phyloP scores from a whole-genome alignment of 495 filamentous ascomycete genomes.

The Penicillium chermesinum region DNA sequence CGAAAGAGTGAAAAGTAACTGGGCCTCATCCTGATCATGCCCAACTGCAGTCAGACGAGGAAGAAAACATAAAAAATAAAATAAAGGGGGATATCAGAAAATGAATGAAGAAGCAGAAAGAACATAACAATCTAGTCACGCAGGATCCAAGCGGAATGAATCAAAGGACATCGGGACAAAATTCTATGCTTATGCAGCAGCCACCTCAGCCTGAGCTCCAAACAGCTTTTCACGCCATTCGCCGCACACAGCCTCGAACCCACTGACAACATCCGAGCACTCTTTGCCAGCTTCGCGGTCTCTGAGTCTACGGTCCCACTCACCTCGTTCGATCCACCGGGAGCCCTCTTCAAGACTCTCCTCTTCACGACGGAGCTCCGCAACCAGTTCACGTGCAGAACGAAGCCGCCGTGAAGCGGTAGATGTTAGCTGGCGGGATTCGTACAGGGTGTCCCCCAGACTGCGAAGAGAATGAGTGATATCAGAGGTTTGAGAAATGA shows the following conservation, averaged over 20 bases:
- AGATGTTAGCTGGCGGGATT: slow-evolving; percentile 81
- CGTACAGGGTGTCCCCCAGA: slow-evolving; percentile 88
- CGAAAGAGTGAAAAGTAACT: neutral
- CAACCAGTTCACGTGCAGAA: slow-evolving; percentile 71
- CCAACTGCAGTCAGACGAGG: neutral
- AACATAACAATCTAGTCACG: slow-evolving; percentile 16
- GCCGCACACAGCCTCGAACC: slow-evolving; percentile 82
- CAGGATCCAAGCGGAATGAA: neutral
- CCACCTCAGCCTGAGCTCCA: slow-evolving; percentile 32
- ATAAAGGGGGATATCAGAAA: slow-evolving; percentile 26
- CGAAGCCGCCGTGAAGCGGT: slow-evolving; percentile 71
- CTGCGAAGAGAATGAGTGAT: slow-evolving; percentile 74
- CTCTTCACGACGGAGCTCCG: slow-evolving; percentile 75
- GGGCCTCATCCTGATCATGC: neutral
- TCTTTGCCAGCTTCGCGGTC: slow-evolving; percentile 72
- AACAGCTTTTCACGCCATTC: slow-evolving; percentile 56
- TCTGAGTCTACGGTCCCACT: slow-evolving; percentile 71
- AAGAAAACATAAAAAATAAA: slow-evolving; percentile 7
- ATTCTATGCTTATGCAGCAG: slow-evolving; percentile 26
- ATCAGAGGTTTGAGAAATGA: slow-evolving; percentile 60
- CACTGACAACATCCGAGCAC: slow-evolving; percentile 80
- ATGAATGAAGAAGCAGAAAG: slow-evolving; percentile 7
- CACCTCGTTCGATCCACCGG: slow-evolving; percentile 70
- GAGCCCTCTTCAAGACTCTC: slow-evolving; percentile 76
- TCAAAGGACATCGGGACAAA: neutral